phyloP scores from a whole-genome alignment of 148 eudicot species.

The Vaccinium myrtillus region DNA sequence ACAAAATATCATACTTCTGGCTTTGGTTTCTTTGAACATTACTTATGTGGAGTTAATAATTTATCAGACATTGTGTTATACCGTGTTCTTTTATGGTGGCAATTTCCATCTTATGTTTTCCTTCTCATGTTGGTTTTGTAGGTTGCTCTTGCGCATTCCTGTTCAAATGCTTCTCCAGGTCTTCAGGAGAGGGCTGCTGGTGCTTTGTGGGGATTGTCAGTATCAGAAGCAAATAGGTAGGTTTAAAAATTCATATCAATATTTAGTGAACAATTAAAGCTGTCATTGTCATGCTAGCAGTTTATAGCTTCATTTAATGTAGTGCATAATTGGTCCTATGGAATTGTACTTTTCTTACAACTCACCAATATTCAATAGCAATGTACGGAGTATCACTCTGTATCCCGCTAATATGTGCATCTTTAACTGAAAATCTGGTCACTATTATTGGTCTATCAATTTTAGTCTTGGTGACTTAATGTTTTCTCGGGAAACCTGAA shows the following conservation, averaged over 20 bases:
- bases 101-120: constrained; percentile 1
- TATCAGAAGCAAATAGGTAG: constrained; percentile 92
- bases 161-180: constrained; percentile 85
- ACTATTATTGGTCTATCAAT: constrained; percentile 2
- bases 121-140: constrained; percentile 29
- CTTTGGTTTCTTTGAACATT: background rate
- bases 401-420: constrained; percentile 2
- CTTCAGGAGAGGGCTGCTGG: constrained; percentile 99
- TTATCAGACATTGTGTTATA: background rate
- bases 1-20: background rate
- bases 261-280: background rate
- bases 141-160: constrained; percentile 93
- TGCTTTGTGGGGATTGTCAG: constrained; percentile 97
- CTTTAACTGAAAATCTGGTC: background rate
- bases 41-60: background rate
- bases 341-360: background rate
- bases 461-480: background rate
- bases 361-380: background rate
- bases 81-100: background rate
- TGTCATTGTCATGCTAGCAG: background rate
- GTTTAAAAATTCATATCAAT: background rate
- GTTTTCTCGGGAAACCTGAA: background rate
- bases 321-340: constrained; percentile 9
- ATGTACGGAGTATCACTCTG: background rate
- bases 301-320: constrained; percentile 9